Evolutionary conservation across 768 basidiomycete genomes (phyloP).

Genomic region (Daedaleopsis sinensis): DNA sequence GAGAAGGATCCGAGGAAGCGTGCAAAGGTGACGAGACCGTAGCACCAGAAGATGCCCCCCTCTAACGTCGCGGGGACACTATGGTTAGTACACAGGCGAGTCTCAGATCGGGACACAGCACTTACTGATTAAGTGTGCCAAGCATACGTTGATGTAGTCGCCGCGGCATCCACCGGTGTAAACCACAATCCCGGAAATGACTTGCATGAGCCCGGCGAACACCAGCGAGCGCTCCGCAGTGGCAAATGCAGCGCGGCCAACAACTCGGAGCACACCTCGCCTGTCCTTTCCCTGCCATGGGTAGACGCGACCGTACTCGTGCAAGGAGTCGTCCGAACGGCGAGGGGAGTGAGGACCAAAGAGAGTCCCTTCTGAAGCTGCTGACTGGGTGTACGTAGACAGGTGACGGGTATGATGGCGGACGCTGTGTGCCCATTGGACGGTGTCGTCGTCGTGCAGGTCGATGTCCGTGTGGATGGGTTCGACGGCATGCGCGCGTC

Average conservation of each 20-base stretch:
- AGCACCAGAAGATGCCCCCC: conserved; percentile 92
- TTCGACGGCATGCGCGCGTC: conserved; percentile 25
- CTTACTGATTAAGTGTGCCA: conserved; percentile 92
- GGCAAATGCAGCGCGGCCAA: conserved; percentile 53
- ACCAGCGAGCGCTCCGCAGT: conserved; percentile 66
- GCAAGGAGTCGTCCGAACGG: conserved; percentile 63
- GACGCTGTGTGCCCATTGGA: conserved; percentile 57
- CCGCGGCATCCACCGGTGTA: conserved; percentile 89
- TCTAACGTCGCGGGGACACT: conserved; percentile 51
- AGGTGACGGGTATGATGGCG: conserved; percentile 34
- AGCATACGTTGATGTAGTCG: conserved; percentile 77
- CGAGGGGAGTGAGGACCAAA: conserved; percentile 50
- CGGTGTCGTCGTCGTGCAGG: conserved; percentile 40
- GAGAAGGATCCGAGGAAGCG: conserved; percentile 92
- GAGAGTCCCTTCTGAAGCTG: conserved; percentile 55
- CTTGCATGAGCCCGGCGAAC: conserved; percentile 67
- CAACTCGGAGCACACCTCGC: conserved; percentile 36
- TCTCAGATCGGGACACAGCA: conserved; percentile 10
- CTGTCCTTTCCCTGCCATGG: conserved; percentile 22
- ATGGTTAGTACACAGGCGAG: conserved; percentile 6
- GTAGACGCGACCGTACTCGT: conserved; percentile 33
- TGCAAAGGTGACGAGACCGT: conserved; percentile 87
- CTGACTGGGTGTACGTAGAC: conserved; percentile 45
- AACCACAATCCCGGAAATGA: conserved; percentile 71
- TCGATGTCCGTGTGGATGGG: conserved; percentile 29